A percentile compares a stretch with the other conserved stretches of the same genome.
Conservation (phyloP, 1,284 basidiomycete species). For the Prillingera fragicola region DNA sequence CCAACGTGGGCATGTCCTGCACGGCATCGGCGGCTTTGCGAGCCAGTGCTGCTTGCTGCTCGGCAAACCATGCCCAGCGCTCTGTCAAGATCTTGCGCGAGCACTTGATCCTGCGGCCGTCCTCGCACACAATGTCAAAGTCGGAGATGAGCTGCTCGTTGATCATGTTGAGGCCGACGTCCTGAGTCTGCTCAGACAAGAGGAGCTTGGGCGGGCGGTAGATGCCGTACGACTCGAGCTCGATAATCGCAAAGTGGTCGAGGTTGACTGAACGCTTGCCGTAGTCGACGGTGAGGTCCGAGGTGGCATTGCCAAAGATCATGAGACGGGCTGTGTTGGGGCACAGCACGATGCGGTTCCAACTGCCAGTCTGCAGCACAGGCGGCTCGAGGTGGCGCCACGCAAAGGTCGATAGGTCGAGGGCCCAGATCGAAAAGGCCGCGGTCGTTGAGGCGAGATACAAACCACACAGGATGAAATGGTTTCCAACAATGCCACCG, state of each 20-base stretch:
- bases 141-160: constrained; percentile 72
- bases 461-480: constrained; percentile 82
- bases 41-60: constrained; percentile 53
- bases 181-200: constrained; percentile 59
- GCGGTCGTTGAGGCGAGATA: constrained; percentile 76
- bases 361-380: constrained; percentile 68
- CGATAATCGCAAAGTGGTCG: constrained; percentile 83
- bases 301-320: constrained; percentile 79
- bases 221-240: constrained; percentile 87
- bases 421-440: constrained; percentile 78
- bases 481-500: constrained; percentile 77
- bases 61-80: constrained; percentile 89
- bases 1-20: constrained; percentile 22
- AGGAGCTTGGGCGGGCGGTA: constrained; percentile 75
- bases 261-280: constrained; percentile 82
- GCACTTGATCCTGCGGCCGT: constrained; percentile 74
- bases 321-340: constrained; percentile 70
- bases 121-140: constrained; percentile 86
- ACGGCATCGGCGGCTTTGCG: constrained; percentile 21
- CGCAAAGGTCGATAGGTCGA: constrained; percentile 69
- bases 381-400: constrained; percentile 82
- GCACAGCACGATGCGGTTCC: constrained; percentile 83
- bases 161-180: constrained; percentile 65
- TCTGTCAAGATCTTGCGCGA: constrained; percentile 75
- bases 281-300: constrained; percentile 84